Evolutionary conservation across 345 rosid species (phyloP).

Genomic region (Pistacia vera): DNA sequence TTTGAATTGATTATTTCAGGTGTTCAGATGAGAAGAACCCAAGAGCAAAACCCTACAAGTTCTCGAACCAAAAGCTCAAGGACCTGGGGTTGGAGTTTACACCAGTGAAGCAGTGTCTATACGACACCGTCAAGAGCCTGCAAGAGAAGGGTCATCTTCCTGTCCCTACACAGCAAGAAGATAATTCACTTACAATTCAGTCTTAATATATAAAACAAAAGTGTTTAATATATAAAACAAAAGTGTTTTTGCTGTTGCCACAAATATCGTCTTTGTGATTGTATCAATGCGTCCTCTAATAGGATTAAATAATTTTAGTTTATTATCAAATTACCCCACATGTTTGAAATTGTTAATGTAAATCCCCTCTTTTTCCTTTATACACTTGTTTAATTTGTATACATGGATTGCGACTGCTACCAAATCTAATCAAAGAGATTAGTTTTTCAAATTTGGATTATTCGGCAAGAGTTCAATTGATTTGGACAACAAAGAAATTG

Average conservation of each 20-base stretch:
- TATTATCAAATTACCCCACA: background rate
- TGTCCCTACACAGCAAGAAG: constrained; percentile 45
- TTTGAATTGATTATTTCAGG: constrained; percentile 34
- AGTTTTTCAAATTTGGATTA: too few species aligned
- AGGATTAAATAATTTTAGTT: background rate
- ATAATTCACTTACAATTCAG: constrained; percentile 28
- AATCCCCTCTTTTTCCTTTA: too few species aligned
- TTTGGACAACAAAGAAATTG: too few species aligned
- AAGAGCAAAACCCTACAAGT: constrained; percentile 71
- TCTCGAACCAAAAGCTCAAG: constrained; percentile 76
- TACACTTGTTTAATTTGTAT: too few species aligned
- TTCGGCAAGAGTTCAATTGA: too few species aligned
- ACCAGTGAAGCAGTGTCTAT: constrained; percentile 75
- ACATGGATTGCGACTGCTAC: too few species aligned
- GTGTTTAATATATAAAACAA: background rate
- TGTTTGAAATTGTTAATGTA: background rate
- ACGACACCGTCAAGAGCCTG: constrained; percentile 88
- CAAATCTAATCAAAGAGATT: too few species aligned
- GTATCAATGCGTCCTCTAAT: background rate
- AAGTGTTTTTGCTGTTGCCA: too few species aligned
- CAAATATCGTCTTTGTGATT: background rate
- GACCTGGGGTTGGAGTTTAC: constrained; percentile 83
- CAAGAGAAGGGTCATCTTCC: constrained; percentile 90
- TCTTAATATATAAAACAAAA: constrained; percentile 8
- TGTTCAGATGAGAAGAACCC: constrained; percentile 93